A percentile compares a stretch with the other conserved stretches of the same genome.
phyloP scores from a whole-genome alignment of 1,284 basidiomycete genomes.

The Heimioporus punctisporus region DNA sequence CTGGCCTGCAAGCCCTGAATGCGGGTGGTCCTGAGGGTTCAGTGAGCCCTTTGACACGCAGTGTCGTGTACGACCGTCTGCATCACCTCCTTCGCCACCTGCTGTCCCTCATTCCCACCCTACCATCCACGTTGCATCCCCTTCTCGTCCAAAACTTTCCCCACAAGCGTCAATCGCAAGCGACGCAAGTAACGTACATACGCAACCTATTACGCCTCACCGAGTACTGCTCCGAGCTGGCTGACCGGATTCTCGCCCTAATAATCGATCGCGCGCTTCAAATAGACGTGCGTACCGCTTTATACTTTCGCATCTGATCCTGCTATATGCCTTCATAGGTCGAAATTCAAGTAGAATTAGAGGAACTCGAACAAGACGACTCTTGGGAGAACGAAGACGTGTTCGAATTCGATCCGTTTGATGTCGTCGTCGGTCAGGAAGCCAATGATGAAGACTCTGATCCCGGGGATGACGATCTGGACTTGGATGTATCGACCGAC shows the following conservation, averaged over 20 bases:
- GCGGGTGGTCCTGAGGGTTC: constrained; percentile 63
- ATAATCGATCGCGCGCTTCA: constrained; percentile 93
- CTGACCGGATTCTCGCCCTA: constrained; percentile 82
- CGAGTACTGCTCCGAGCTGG: constrained; percentile 89
- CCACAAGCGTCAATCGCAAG: constrained; percentile 87
- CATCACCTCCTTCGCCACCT: constrained; percentile 88
- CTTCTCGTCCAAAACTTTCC: constrained; percentile 88
- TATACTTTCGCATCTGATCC: background rate
- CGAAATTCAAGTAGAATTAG: constrained; percentile 95
- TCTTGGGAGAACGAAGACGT: constrained; percentile 61
- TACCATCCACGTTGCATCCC: constrained; percentile 86
- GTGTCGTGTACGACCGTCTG: constrained; percentile 85
- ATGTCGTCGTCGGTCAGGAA: constrained; percentile 77
- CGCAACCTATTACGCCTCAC: constrained; percentile 88
- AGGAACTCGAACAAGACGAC: constrained; percentile 83
- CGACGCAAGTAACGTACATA: constrained; percentile 89
- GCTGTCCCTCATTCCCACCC: constrained; percentile 87
- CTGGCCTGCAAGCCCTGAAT: constrained; percentile 63
- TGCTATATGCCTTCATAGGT: constrained; percentile 54
- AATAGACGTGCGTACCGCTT: constrained; percentile 77
- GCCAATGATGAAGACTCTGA: constrained; percentile 59
- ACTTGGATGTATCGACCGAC: constrained; percentile 56
- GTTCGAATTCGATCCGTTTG: constrained; percentile 85
- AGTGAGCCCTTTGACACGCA: constrained; percentile 72
- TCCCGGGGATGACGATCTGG: constrained; percentile 51